Evolutionary conservation across 345 rosid species (phyloP).

Genomic region (Triadica sebifera): DNA sequence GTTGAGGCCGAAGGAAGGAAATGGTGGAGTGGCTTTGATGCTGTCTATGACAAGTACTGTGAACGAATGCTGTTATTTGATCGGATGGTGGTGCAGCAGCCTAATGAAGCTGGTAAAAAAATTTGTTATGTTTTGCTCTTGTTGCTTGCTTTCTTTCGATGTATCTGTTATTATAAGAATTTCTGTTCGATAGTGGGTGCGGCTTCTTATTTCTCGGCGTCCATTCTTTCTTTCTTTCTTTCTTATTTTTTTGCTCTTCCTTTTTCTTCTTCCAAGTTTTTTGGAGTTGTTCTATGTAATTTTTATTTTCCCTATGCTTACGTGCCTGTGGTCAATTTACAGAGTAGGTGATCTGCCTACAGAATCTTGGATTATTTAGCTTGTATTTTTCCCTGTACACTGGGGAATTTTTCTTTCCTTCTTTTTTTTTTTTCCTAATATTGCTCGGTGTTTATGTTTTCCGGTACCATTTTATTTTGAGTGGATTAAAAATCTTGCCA

Average conservation of each 20-base stretch:
- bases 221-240: too few species aligned
- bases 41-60: constrained; percentile 79
- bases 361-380: neutral
- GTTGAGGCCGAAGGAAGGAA: constrained; percentile 83
- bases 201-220: neutral
- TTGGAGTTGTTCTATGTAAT: neutral
- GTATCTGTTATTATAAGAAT: too few species aligned
- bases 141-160: constrained; percentile 13
- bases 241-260: too few species aligned
- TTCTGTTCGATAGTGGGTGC: neutral
- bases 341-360: neutral
- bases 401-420: neutral
- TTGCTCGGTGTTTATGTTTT: neutral
- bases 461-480: neutral
- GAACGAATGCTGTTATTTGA: constrained; percentile 87
- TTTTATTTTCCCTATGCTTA: neutral
- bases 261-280: neutral
- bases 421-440: too few species aligned
- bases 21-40: constrained; percentile 98
- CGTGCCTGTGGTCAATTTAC: neutral
- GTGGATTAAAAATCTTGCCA: neutral
- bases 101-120: constrained; percentile 56
- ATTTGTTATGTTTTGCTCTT: constrained; percentile 2
- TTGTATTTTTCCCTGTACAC: neutral
- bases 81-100: constrained; percentile 63